Base-by-base conservation (phyloP, 2,329 filamentous ascomycete species). In the Rhexocercosporidium sp. region DNA sequence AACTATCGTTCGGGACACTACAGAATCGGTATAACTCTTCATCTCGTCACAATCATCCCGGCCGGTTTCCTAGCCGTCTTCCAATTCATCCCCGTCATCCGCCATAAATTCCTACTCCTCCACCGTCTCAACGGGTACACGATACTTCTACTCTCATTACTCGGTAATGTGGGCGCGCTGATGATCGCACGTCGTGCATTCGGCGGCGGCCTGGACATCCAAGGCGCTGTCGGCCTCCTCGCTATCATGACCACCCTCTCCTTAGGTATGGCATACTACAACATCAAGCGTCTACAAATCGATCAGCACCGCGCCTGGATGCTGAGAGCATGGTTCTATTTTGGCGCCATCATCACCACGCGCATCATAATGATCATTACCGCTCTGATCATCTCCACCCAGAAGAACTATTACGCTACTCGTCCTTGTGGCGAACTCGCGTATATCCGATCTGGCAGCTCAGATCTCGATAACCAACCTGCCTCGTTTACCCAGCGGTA, bases 231-330 rank as follows among this genome's bases (percentile, higher is more conserved):
- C 0, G 82, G 82, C 0, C 62, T 82, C 0, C 72, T 86, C 0
- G 81, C 77, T 1, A 78, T 86, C 34, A 73, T 82, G 9, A 85
- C 85, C 1, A 75, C 83, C 0, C 69, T 75, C 1, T 79, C 81
- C 11, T 75, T 86, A 27, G 68, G 73, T 0, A 67, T 89, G 51
- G 84, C 86, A 0, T 83, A 82, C 37, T 79, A 84, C 74, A 88
- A 88, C 69, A 83, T 90, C 75, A 88, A 86, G 74, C 78, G 80
- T 1, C 76, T 89, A 1, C 87, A 89, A 72, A 86, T 91, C 59
- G 86, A 89, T 37, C 83, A 89, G 72, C 88, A 90, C 68, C 81
- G 88, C 1, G 85, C 85, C 2, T 90, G 87, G 87, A 90, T 90
- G 87, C 72, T 90, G 34, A 76, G 88, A 25, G 80, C 83, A 8